A percentile compares a stretch with the other conserved stretches of the same genome.
phyloP scores from a whole-genome alignment of 2,329 filamentous ascomycete species.

The Colletotrichum echinochloae region DNA sequence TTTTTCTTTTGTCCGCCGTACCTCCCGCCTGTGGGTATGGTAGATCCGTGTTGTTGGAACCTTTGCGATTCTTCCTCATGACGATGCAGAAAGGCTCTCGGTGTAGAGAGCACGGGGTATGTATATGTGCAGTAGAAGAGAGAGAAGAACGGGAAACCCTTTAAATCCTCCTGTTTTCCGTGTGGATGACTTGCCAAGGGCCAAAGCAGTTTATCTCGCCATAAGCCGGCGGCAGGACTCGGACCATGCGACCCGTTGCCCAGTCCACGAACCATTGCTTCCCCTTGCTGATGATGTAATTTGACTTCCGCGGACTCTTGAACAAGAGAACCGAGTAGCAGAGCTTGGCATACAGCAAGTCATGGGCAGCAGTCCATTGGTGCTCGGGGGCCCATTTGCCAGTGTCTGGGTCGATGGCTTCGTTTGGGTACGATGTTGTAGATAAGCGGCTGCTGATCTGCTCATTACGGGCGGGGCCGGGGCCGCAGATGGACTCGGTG shows the following conservation, averaged over 20 bases:
- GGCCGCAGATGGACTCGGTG: conserved; percentile 29
- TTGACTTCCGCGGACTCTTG: conserved; percentile 67
- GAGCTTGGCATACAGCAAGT: conserved; percentile 69
- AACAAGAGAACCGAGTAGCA: conserved; percentile 70
- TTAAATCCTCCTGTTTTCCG: conserved; percentile 62
- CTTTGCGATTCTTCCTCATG: conserved; percentile 37
- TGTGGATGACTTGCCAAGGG: conserved; percentile 63
- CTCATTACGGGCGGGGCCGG: conserved; percentile 38
- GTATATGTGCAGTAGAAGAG: conserved; percentile 31
- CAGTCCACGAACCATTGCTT: conserved; percentile 72
- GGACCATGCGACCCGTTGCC: conserved; percentile 66
- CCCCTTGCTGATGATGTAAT: conserved; percentile 67
- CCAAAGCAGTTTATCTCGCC: conserved; percentile 63
- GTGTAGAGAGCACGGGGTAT: conserved; percentile 17
- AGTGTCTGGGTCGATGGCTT: conserved; percentile 59
- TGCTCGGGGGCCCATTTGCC: conserved; percentile 70
- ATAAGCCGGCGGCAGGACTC: conserved; percentile 66
- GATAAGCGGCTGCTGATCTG: conserved; percentile 54
- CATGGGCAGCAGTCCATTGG: conserved; percentile 66
- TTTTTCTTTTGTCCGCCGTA: conserved; percentile 34
- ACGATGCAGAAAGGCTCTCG: conserved; percentile 32
- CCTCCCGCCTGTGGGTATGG: conserved; percentile 18
- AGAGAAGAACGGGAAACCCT: background rate
- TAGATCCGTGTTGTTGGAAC: conserved; percentile 29
- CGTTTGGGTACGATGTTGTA: conserved; percentile 59